Conservation (phyloP, 2,329 filamentous ascomycete genomes). For the Cercospora sesami region DNA sequence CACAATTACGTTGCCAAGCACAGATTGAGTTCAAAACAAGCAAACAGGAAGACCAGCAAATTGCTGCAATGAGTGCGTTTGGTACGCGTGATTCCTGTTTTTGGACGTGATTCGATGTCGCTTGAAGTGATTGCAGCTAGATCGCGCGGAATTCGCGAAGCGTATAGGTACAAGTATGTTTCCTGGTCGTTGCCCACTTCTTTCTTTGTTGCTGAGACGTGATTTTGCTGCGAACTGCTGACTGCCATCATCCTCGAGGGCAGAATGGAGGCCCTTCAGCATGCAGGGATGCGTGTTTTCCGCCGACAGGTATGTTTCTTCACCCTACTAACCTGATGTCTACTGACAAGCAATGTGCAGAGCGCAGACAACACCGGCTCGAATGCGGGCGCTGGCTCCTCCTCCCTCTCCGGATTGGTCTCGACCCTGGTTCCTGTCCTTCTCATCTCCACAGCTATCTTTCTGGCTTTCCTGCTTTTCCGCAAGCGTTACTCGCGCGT, state of each 20-base stretch:
- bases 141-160: neutral
- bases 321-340: too few relatives aligned
- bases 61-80: neutral
- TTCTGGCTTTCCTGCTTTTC: slow-evolving; percentile 49
- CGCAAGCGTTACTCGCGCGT: slow-evolving; percentile 46
- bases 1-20: slow-evolving; percentile 7
- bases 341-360: neutral
- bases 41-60: neutral
- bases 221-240: neutral
- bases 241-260: neutral
- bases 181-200: neutral
- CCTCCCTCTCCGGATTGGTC: slow-evolving; percentile 52
- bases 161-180: slow-evolving; percentile 3
- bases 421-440: slow-evolving; percentile 52
- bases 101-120: neutral
- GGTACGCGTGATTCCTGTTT: neutral
- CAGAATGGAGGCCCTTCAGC: neutral
- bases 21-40: slow-evolving; percentile 3
- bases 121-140: neutral
- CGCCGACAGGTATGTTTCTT: neutral
- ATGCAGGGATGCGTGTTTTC: neutral
- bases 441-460: slow-evolving; percentile 47
- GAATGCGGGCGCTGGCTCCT: slow-evolving; percentile 23
- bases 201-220: neutral
- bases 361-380: neutral